Conservation (phyloP, 2,329 filamentous ascomycete genomes). For the Nannizziopsis barbatae region DNA sequence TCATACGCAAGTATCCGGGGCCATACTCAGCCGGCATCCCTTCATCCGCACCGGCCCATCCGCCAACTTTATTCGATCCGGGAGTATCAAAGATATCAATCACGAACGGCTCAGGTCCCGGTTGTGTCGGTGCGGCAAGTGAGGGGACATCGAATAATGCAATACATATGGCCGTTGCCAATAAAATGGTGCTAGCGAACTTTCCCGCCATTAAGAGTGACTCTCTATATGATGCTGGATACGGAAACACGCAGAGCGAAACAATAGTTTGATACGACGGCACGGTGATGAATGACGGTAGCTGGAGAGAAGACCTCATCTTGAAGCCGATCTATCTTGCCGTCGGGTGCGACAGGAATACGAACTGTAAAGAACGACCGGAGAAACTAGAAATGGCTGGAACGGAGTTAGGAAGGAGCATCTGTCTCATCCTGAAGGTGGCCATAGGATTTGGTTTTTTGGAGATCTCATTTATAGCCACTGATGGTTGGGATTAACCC, state of each 20-base stretch:
- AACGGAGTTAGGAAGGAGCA: too few species aligned
- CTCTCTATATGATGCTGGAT: not conserved
- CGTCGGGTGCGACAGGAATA: too few species aligned
- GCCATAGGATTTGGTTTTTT: too few species aligned
- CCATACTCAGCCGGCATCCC: conserved; percentile 44
- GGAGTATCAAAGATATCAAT: conserved; percentile 50
- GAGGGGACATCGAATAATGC: not conserved
- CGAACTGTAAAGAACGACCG: too few species aligned
- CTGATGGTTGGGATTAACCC: too few species aligned
- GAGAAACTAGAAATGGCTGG: too few species aligned
- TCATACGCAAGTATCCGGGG: conserved; percentile 44
- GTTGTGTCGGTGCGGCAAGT: not conserved
- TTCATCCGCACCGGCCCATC: conserved; percentile 58
- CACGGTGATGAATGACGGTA: too few species aligned
- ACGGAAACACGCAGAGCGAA: not conserved
- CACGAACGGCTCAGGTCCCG: conserved; percentile 25
- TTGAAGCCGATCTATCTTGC: too few species aligned
- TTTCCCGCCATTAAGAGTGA: not conserved
- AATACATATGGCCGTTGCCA: not conserved
- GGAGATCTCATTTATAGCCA: too few species aligned
- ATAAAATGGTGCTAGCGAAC: not conserved
- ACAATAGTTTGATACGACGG: too few species aligned
- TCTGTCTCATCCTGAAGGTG: too few species aligned
- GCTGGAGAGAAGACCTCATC: too few species aligned
- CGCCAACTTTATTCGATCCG: conserved; percentile 48